Evolutionary conservation across 164 flowering plant species (phyloP).

Genomic region (Liriodendron chinense): DNA sequence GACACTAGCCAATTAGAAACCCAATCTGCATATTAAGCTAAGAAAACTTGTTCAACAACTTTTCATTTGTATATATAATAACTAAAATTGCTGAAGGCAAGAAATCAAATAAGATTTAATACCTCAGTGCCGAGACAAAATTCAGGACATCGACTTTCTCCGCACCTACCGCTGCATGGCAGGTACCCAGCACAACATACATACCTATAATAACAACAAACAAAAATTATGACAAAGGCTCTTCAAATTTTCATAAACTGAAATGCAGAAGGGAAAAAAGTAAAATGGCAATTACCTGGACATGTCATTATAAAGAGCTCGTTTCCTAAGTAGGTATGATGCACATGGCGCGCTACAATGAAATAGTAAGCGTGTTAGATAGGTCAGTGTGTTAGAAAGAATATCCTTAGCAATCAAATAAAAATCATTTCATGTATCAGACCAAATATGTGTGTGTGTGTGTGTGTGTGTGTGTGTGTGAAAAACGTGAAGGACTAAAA

Average conservation of each 20-base stretch:
- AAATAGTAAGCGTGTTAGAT: background rate
- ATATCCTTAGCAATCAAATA: background rate
- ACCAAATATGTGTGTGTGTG: too few relatives aligned
- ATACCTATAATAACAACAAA: constrained; percentile 30
- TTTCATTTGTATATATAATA: background rate
- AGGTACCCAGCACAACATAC: constrained; percentile 59
- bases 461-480: too few relatives aligned
- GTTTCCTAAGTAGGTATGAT: constrained; percentile 87
- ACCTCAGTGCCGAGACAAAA: constrained; percentile 66
- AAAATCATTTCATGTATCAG: background rate
- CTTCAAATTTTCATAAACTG: background rate
- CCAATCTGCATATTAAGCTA: too few relatives aligned
- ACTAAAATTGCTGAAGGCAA: background rate
- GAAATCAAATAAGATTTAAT: background rate
- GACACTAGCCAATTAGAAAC: background rate
- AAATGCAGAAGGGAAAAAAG: background rate
- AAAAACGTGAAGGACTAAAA: background rate
- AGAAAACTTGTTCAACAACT: too few relatives aligned
- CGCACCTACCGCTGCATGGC: constrained; percentile 72
- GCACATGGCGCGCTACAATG: constrained; percentile 76
- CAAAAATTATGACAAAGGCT: background rate
- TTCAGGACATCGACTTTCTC: constrained; percentile 59
- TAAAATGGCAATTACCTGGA: constrained; percentile 52
- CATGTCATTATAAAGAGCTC: constrained; percentile 96
- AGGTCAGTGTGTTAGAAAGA: background rate